phyloP scores from a whole-genome alignment of 345 rosid genomes.

The Euphorbia lathyris region DNA sequence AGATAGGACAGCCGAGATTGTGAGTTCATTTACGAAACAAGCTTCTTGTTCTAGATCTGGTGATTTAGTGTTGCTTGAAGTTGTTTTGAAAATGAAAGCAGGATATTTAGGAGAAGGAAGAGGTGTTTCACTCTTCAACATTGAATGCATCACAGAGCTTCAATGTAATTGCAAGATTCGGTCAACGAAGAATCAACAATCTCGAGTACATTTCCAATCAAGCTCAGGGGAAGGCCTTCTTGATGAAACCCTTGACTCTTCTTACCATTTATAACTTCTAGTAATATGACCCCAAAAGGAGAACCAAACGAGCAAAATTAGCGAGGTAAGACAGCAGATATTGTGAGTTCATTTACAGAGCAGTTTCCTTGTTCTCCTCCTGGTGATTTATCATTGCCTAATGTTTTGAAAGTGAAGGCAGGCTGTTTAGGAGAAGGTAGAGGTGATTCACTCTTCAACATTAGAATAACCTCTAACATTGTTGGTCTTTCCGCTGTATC shows the following conservation, averaged over 20 bases:
- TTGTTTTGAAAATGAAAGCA: constrained; percentile 7
- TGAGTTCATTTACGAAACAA: not conserved
- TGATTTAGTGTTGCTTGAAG: not conserved
- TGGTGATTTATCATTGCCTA: not conserved
- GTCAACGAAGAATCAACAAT: constrained; percentile 13
- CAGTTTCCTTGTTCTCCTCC: not conserved
- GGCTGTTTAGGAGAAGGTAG: constrained; percentile 6
- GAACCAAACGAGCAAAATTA: not conserved
- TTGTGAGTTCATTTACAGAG: not conserved
- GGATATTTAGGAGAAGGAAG: constrained; percentile 1
- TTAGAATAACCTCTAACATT: constrained; percentile 2
- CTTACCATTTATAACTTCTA: no score
- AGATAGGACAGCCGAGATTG: not conserved
- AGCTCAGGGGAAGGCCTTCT: not conserved
- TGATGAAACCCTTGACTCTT: not conserved
- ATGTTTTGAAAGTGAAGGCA: constrained; percentile 6
- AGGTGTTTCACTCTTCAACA: constrained; percentile 1
- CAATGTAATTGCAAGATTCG: not conserved
- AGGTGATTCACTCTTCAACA: constrained; percentile 2
- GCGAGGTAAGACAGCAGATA: not conserved
- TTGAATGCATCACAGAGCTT: not conserved
- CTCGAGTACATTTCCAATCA: constrained; percentile 19
- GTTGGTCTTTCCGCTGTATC: constrained; percentile 6
- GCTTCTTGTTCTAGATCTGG: not conserved
- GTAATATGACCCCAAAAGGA: constrained; percentile 14